These are phyloP conservation scores for Ophiostoma novo-ulmi DNA, from an alignment of 2,329 filamentous ascomycete species.

Conservation along the genomic window DNA sequence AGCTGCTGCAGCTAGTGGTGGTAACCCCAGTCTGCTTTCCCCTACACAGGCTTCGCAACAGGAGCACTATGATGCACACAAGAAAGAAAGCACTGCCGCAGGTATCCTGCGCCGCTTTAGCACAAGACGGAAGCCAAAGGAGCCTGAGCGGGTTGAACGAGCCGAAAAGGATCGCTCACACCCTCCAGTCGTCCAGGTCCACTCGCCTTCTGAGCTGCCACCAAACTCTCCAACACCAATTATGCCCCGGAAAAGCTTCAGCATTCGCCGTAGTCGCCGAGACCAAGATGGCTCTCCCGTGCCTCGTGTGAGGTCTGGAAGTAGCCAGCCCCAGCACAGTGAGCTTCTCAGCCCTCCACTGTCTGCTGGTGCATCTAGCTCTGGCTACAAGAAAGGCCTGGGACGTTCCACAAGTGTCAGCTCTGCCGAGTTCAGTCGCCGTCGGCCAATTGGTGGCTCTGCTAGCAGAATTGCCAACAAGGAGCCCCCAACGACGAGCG, in stretches of 20 bases:
- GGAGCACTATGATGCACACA: constrained; percentile 58
- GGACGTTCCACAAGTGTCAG: constrained; percentile 89
- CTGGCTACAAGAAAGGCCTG: constrained; percentile 62
- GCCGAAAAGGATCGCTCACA: constrained; percentile 61
- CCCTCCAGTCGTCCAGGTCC: constrained; percentile 71
- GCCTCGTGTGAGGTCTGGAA: constrained; percentile 49
- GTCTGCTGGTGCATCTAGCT: constrained; percentile 51
- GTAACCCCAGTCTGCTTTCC: constrained; percentile 34
- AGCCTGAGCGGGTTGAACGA: constrained; percentile 57
- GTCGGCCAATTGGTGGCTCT: constrained; percentile 41
- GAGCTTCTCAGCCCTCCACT: constrained; percentile 72
- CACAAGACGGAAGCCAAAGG: constrained; percentile 67
- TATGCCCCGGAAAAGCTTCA: constrained; percentile 78
- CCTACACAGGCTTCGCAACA: constrained; percentile 40
- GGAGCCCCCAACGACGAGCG: constrained; percentile 69
- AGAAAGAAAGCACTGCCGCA: constrained; percentile 82
- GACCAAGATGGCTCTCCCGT: constrained; percentile 48
- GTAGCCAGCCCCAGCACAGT: constrained; percentile 66
- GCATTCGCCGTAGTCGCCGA: constrained; percentile 59
- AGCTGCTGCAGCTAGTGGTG: constrained; percentile 33
- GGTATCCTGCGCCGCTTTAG: constrained; percentile 85
- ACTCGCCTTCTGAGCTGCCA: constrained; percentile 59
- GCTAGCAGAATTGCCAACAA: constrained; percentile 47
- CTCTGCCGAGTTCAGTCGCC: constrained; percentile 72
- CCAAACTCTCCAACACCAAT: neutral